These are phyloP conservation scores for Colletotrichum noveboracense DNA, from an alignment of 2,329 filamentous ascomycete genomes.

Conservation along the genomic window DNA sequence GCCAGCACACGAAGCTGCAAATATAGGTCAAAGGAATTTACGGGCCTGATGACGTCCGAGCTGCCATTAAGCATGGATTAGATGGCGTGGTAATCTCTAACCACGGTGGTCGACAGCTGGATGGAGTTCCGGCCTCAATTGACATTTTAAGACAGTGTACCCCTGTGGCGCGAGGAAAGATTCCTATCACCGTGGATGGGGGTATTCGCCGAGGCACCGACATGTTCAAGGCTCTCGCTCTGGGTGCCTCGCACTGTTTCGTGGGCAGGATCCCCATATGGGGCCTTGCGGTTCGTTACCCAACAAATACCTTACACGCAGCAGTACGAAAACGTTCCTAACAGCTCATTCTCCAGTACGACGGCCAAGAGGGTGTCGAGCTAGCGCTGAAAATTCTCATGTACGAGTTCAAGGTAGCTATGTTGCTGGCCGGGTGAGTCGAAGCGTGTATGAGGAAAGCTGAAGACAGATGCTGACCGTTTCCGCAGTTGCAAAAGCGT, in stretches of 20 bases:
- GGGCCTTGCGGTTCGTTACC: constrained; percentile 1
- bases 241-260: constrained; percentile 44
- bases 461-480: neutral
- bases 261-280: constrained; percentile 6
- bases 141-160: constrained; percentile 55
- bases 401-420: constrained; percentile 35
- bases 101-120: constrained; percentile 66
- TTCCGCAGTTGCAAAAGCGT: constrained; percentile 19
- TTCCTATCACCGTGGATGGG: constrained; percentile 62
- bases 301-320: neutral
- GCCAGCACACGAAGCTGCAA: constrained; percentile 49
- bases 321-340: neutral
- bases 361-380: constrained; percentile 38
- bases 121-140: constrained; percentile 38
- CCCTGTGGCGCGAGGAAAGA: constrained; percentile 13
- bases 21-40: constrained; percentile 42
- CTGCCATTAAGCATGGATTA: constrained; percentile 50
- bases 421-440: constrained; percentile 25
- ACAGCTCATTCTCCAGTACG: neutral
- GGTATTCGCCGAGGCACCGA: constrained; percentile 59
- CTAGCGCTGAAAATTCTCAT: constrained; percentile 47
- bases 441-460: no score
- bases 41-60: constrained; percentile 43
- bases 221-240: constrained; percentile 58
- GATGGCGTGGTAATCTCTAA: constrained; percentile 75